Base-by-base conservation (phyloP, 139 green algal genomes). In the Asterochloris sp. region DNA sequence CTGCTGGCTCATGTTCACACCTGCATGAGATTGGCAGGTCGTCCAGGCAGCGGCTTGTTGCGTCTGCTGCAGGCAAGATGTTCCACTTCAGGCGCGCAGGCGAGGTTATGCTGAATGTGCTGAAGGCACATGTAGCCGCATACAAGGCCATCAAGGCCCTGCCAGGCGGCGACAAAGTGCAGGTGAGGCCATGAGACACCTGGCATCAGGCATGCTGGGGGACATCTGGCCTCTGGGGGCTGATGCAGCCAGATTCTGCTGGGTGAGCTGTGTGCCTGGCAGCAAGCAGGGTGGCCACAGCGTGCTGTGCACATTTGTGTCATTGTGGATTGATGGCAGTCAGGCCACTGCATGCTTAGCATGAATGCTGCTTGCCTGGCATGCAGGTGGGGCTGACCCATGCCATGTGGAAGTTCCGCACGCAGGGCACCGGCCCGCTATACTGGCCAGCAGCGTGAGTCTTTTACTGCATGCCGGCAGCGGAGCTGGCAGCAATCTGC, bases 141-240 rank as follows among this genome's bases (percentile, higher is more conserved):
- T 96, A 96, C 85, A 68, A 86, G 10, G 88, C 89, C 27, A 93
- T 96, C 83, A 96, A 95, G 76, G 78, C 82, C 0, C 77, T 91
- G 81, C 85, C 89, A 24, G 85, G 66, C 47, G 16, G 54, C 17
- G 29, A 54, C 38, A 54, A 54, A 54, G 38, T 54, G 38, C 38
- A 54, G 38, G 38, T 6, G 38, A 54, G 38, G 38, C 38, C 38
- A 10, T 54, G 38, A 54, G 38, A 54, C 38, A 54, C 38, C 38
- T 54, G 38, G 38, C 38, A 54, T 54, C 38, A 54, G 38, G 38
- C 38, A 2, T 54, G 38, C 38, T 54, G 38, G 38, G 38, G 38
- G 38, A 54, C 38, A 54, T 54, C 4, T 54, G 38, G 38, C 38
- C 38, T 54, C 6, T 54, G 38, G 6, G 38, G 2, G 38, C 38